Base-by-base conservation (phyloP, 2,329 filamentous ascomycete genomes). In the Penicillium sp. region DNA sequence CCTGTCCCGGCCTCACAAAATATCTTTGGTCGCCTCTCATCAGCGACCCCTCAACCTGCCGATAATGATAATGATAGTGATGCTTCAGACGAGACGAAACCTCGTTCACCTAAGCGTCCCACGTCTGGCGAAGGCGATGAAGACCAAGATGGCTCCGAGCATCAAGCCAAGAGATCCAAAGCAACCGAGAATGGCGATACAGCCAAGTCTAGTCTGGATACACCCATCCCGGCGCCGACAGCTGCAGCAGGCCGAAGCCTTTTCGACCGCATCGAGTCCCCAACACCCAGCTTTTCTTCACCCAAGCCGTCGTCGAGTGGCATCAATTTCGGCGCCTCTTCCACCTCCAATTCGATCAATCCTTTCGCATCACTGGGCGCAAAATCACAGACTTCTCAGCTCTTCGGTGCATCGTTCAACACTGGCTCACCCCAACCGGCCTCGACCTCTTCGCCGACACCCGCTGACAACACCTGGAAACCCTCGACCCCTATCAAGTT, bases 401-500 rank as follows among this genome's bases (percentile, higher is more conserved):
- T 43, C 21, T 43, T 43, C 11, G 39, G 39, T 43, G 39, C 39
- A 13, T 43, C 39, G 8, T 43, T 43, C 14, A 16, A 16, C 23
- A 26, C 39, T n/a, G 23, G 39, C 23, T 43, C 39, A 26, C 11
- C 39, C 23, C 39, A 28, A n/a, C 39, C 23, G 3, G 24, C 21
- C 6, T 43, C 39, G 9, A 28, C 23, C 13, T 18, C 23, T 10
- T 66, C 26, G 56, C 63, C 23, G 11, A 45, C 55, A 10, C 49
- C 63, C 3, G 54, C 53, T 19, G 76, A 81, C 58, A 71, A 80
- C 46, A 80, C 78, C 2, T 81, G 78, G 78, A 79, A 79, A 58
- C 69, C 69, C 7, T 72, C 75, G 39, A 74, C 71, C 3, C 76
- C 78, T 4, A 79, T 82, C 62, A 80, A 79, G 49, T 81, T 81